These are phyloP conservation scores for Persicaria maculosa DNA, from an alignment of 148 eudicot genomes.

Conservation along the genomic window DNA sequence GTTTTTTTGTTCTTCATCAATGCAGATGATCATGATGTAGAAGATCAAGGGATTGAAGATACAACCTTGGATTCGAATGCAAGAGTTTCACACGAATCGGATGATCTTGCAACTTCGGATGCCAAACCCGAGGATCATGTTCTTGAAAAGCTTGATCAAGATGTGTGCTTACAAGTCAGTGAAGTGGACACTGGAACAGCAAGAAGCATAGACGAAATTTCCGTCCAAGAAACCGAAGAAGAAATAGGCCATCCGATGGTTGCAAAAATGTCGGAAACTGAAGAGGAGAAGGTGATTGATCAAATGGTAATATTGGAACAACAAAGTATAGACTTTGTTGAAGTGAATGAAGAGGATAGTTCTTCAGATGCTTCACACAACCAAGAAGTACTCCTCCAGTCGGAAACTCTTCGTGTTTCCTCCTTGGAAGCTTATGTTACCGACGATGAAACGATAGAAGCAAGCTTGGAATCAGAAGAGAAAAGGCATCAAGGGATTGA, in stretches of 20 bases:
- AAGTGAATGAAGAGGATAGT: background rate
- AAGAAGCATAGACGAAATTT: background rate
- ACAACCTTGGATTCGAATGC: background rate
- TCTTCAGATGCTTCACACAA: too few relatives aligned
- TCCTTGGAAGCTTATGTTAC: background rate
- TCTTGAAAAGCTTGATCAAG: background rate
- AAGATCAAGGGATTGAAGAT: background rate
- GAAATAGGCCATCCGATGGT: background rate
- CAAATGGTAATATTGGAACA: background rate
- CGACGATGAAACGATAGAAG: background rate
- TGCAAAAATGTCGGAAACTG: background rate
- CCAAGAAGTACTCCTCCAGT: background rate
- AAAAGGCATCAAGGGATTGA: background rate
- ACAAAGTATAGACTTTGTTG: background rate
- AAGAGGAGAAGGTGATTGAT: background rate
- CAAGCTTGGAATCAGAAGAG: background rate
- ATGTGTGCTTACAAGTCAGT: background rate
- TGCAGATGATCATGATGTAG: background rate
- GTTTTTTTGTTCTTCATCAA: too few relatives aligned
- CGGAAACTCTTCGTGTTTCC: background rate
- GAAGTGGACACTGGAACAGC: background rate
- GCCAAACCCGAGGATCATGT: background rate
- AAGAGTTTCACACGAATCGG: background rate
- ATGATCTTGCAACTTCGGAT: background rate
- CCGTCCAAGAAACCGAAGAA: background rate